phyloP scores from a whole-genome alignment of 768 basidiomycete genomes.

The Tephrocybe rancida region DNA sequence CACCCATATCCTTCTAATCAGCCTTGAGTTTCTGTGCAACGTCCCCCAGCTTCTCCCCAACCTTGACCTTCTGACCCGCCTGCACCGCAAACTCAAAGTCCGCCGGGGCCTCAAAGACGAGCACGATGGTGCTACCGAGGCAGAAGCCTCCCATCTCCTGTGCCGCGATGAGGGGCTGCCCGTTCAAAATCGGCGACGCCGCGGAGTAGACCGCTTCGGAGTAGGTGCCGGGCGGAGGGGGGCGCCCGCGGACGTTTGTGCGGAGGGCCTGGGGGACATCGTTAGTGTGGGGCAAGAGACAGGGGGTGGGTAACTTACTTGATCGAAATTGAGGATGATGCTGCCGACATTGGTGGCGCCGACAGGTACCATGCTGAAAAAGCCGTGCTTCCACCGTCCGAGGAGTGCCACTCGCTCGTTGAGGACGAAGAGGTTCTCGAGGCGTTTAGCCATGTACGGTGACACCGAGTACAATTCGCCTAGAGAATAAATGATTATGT shows the following conservation, averaged over 20 bases:
- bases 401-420: conserved; percentile 97
- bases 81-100: conserved; percentile 78
- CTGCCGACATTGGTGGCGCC: conserved; percentile 98
- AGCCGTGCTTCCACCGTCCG: conserved; percentile 93
- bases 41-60: conserved; percentile 83
- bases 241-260: conserved; percentile 80
- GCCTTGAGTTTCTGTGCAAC: conserved; percentile 31
- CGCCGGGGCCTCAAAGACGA: conserved; percentile 93
- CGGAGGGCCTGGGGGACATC: conserved; percentile 64
- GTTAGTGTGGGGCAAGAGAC: neutral
- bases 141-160: conserved; percentile 99
- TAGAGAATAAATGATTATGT: conserved; percentile 23
- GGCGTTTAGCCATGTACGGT: conserved; percentile 91
- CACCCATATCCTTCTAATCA: conserved; percentile 14
- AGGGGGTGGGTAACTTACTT: conserved; percentile 39
- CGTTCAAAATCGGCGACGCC: conserved; percentile 81
- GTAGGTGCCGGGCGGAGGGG: conserved; percentile 83
- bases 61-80: conserved; percentile 83
- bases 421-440: conserved; percentile 94
- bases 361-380: conserved; percentile 97
- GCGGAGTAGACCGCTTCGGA: conserved; percentile 89
- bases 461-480: conserved; percentile 96
- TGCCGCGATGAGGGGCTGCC: conserved; percentile 84
- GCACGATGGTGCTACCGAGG: conserved; percentile 92
- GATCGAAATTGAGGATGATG: conserved; percentile 95